Base-by-base conservation (phyloP, 768 basidiomycete species). In the Cystobasidium ongulense region DNA sequence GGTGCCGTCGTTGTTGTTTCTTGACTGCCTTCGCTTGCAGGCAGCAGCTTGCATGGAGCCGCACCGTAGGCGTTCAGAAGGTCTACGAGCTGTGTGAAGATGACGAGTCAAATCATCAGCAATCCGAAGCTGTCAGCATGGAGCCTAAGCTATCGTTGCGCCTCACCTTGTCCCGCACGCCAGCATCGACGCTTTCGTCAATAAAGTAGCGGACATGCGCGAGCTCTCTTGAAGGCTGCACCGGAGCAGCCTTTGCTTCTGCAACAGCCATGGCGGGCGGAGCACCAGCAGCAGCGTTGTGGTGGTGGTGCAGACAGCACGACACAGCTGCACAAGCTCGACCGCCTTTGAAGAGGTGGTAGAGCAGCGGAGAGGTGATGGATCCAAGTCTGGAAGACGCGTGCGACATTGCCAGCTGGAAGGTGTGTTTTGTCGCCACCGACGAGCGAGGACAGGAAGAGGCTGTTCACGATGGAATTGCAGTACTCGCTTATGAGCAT, bases 41-140 rank as follows among this genome's bases (percentile, higher is more conserved):
- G 13, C 3, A 33, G 31, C 8, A 39, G 23, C 17, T 67, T 66
- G 25, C 75, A 75, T 1, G 63, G 61, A 8, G 36, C 1, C 11
- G 71, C 77, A 23, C 75, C 76, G 2, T 29, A 35, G 7, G 27
- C 5, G 54, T 61, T 10, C 62, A 78, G 61, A n/a, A 76, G 54
- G 1, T 61, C 54, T 18, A 41, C 21, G 1, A 78, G 57, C 77
- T 78, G 73, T 21, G 10, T 1, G 53, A 27, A 15, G 4, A 21
- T n/a, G 1, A 21, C 1, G n/a, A n/a, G n/a, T n/a, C n/a, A n/a
- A n/a, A n/a, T n/a, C n/a, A n/a, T n/a, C n/a, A n/a, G n/a, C n/a
- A n/a, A n/a, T n/a, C n/a, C n/a, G n/a, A 18, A 1, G 15, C n/a
- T n/a, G n/a, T n/a, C n/a, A n/a, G n/a, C n/a, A n/a, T n/a, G n/a